A percentile compares a stretch with the other conserved stretches of the same genome.
These are phyloP conservation scores for Globisporangium rhizosaccharum DNA, from an alignment of 352 stramenopile species.

Conservation along the genomic window DNA sequence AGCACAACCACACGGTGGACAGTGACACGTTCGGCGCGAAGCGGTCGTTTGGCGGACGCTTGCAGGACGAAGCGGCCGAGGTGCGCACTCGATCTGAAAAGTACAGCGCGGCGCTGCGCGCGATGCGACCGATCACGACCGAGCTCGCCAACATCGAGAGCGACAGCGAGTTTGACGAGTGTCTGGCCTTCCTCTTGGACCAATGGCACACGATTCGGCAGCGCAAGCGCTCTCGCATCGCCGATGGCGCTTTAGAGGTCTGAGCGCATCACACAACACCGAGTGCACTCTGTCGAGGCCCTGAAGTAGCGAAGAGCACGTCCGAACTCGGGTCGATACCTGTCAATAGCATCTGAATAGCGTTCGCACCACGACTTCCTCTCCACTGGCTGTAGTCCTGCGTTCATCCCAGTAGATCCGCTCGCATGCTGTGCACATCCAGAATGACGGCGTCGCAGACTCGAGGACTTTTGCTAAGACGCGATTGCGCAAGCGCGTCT, in stretches of 20 bases:
- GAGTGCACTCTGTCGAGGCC: too few relatives aligned
- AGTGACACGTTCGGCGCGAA: not conserved
- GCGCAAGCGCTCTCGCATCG: not conserved
- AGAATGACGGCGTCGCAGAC: slow-evolving; percentile 28
- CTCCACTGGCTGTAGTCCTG: slow-evolving; percentile 6
- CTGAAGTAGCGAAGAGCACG: too few relatives aligned
- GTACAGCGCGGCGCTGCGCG: not conserved
- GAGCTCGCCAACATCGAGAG: not conserved
- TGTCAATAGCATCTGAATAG: too few relatives aligned
- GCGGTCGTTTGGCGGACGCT: not conserved
- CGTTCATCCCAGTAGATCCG: slow-evolving; percentile 77
- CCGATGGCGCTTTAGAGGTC: not conserved
- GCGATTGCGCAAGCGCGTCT: slow-evolving; percentile 19
- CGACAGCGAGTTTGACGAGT: not conserved
- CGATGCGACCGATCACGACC: not conserved
- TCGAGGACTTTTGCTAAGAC: slow-evolving; percentile 25
- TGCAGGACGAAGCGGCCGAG: not conserved
- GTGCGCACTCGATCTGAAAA: not conserved
- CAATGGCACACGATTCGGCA: not conserved
- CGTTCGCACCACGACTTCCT: too few relatives aligned
- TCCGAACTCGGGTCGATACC: too few relatives aligned
- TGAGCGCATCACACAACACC: too few relatives aligned
- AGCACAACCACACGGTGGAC: not conserved
- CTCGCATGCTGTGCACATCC: slow-evolving; percentile 52
- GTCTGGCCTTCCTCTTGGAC: not conserved